These are phyloP conservation scores for Lasiodiplodia citricola DNA, from an alignment of 2,329 filamentous ascomycete species.

Conservation along the genomic window DNA sequence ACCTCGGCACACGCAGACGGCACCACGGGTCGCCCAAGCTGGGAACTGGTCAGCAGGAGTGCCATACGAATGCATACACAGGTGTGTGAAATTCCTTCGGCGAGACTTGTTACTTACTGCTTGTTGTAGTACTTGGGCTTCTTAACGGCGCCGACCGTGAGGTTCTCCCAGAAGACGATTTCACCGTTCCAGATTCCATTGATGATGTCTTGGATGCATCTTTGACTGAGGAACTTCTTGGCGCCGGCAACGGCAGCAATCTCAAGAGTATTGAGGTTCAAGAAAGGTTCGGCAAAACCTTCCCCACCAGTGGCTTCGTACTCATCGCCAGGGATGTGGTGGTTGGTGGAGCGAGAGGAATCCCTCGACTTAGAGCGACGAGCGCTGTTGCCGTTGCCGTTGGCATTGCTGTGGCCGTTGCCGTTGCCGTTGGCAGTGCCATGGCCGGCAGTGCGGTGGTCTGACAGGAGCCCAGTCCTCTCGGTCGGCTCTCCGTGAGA, in stretches of 20 bases:
- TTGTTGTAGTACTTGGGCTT: conserved; percentile 77
- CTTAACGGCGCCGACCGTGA: conserved; percentile 76
- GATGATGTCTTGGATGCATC: conserved; percentile 80
- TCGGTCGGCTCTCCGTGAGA: conserved; percentile 22
- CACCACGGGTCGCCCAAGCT: conserved; percentile 66
- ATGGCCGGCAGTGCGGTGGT: conserved; percentile 13
- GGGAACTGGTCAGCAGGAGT: neutral
- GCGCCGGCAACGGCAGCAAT: conserved; percentile 81
- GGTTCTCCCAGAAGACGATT: conserved; percentile 82
- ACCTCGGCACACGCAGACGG: conserved; percentile 77
- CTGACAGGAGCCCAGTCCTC: conserved; percentile 26
- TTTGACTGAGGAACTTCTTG: conserved; percentile 83
- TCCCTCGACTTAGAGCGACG: conserved; percentile 44
- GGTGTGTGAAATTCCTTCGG: neutral
- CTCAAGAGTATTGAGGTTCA: conserved; percentile 82
- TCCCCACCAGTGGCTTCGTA: conserved; percentile 52
- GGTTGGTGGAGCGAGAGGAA: conserved; percentile 39
- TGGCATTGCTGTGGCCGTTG: conserved; percentile 28
- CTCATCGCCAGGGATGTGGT: conserved; percentile 28
- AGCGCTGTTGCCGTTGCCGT: neutral
- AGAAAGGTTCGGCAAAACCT: conserved; percentile 74
- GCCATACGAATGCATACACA: neutral
- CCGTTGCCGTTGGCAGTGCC: conserved; percentile 47
- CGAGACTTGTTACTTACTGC: conserved; percentile 37
- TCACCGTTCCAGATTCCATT: conserved; percentile 85